These are phyloP conservation scores for Geranium incanum DNA, from an alignment of 441 rosid genomes.

Conservation along the genomic window DNA sequence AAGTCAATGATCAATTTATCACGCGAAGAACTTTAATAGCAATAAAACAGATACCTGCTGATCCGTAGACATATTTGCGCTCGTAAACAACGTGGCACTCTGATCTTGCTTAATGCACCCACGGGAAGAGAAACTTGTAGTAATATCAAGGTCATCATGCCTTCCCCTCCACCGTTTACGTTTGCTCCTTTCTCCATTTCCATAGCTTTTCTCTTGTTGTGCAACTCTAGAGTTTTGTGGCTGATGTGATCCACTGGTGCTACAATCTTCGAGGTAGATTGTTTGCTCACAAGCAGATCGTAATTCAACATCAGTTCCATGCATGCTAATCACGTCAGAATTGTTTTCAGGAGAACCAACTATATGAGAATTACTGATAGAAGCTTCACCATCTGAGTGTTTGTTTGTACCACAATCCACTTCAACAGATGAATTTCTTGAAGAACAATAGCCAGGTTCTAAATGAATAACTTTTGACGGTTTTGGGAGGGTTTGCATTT, in stretches of 20 bases:
- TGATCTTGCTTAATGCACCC: conserved; percentile 36
- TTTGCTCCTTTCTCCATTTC: conserved; percentile 59
- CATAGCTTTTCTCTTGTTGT: conserved; percentile 42
- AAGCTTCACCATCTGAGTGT: conserved; percentile 49
- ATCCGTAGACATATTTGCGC: conserved; percentile 25
- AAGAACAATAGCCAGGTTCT: conserved; percentile 38
- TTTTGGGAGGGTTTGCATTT: conserved; percentile 30
- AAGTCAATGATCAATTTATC: conserved; percentile 11
- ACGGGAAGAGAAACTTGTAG: conserved; percentile 34
- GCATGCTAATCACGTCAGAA: conserved; percentile 35
- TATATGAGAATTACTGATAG: conserved; percentile 28
- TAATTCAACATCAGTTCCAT: conserved; percentile 45
- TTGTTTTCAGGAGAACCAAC: conserved; percentile 37
- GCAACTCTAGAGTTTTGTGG: conserved; percentile 36
- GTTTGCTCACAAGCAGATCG: conserved; percentile 46
- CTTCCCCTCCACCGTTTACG: conserved; percentile 93
- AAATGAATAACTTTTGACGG: conserved; percentile 36
- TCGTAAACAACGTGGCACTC: conserved; percentile 20
- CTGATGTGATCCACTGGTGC: conserved; percentile 62
- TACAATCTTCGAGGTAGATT: conserved; percentile 55
- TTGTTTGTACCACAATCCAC: conserved; percentile 37
- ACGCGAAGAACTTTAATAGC: neutral
- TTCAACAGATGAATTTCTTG: conserved; percentile 45
- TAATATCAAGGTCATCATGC: conserved; percentile 43
- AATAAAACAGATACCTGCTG: conserved; percentile 32